Conservation (phyloP, 2,329 filamentous ascomycete genomes). For the Xylariomycetidae sp. region DNA sequence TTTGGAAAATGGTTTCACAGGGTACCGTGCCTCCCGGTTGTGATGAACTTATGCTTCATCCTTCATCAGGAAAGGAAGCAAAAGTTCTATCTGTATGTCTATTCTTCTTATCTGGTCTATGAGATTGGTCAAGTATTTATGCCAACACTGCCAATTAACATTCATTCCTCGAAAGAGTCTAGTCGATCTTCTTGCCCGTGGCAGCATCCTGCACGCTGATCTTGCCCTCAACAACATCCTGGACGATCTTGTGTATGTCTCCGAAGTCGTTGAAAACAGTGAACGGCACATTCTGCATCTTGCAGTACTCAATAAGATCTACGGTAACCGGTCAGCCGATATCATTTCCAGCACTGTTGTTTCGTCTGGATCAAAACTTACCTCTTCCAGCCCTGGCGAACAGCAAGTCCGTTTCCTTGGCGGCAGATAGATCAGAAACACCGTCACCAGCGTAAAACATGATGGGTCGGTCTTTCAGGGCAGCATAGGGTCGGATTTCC, state of each 20-base stretch:
- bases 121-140: slow-evolving; percentile 1
- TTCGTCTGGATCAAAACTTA: slow-evolving; percentile 30
- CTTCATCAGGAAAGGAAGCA: neutral
- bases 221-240: slow-evolving; percentile 70
- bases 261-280: slow-evolving; percentile 82
- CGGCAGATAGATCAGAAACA: slow-evolving; percentile 86
- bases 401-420: slow-evolving; percentile 84
- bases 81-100: slow-evolving; percentile 6
- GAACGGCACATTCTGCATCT: slow-evolving; percentile 77
- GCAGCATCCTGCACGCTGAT: slow-evolving; percentile 66
- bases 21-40: too few species aligned
- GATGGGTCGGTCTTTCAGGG: slow-evolving; percentile 68
- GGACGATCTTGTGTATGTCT: slow-evolving; percentile 68
- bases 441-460: slow-evolving; percentile 96
- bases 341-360: too few species aligned
- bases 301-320: slow-evolving; percentile 86
- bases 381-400: slow-evolving; percentile 90
- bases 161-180: slow-evolving; percentile 2
- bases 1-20: too few species aligned
- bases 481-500: slow-evolving; percentile 81
- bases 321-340: too few species aligned
- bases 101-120: slow-evolving; percentile 4
- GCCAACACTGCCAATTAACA: slow-evolving; percentile 2
- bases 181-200: slow-evolving; percentile 26
- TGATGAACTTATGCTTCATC: neutral